Conservation (phyloP, 345 rosid genomes). For the Populus davidiana region DNA sequence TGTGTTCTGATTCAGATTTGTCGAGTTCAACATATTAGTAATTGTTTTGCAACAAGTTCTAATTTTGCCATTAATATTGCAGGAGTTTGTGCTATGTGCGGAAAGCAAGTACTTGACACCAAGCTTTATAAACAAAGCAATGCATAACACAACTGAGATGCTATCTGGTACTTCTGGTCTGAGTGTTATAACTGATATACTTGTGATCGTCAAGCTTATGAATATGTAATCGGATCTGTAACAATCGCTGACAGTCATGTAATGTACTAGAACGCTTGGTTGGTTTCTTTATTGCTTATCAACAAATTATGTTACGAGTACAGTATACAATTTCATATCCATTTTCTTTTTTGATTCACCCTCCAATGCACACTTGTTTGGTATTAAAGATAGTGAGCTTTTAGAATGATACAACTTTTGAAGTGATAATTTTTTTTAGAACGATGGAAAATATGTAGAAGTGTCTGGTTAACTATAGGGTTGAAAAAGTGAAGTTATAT, state of each 20-base stretch:
- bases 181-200: neutral
- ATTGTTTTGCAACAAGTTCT: neutral
- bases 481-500: no score
- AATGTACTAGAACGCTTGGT: neutral
- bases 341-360: no score
- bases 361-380: no score
- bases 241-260: neutral
- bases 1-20: neutral
- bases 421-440: no score
- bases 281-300: neutral
- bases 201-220: neutral
- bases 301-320: neutral
- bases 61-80: constrained; percentile 20
- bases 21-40: neutral
- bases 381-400: no score
- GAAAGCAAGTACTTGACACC: constrained; percentile 97
- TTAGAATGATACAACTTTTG: no score
- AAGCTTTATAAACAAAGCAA: constrained; percentile 96
- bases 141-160: constrained; percentile 34
- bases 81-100: constrained; percentile 99
- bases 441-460: no score
- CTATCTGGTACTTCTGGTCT: neutral
- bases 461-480: no score
- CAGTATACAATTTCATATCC: neutral
- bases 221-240: neutral